Evolutionary conservation across 2,329 filamentous ascomycete genomes (phyloP), one percentile per base, ranked within the genome.

Genomic region (Verticillium dahliae): DNA sequence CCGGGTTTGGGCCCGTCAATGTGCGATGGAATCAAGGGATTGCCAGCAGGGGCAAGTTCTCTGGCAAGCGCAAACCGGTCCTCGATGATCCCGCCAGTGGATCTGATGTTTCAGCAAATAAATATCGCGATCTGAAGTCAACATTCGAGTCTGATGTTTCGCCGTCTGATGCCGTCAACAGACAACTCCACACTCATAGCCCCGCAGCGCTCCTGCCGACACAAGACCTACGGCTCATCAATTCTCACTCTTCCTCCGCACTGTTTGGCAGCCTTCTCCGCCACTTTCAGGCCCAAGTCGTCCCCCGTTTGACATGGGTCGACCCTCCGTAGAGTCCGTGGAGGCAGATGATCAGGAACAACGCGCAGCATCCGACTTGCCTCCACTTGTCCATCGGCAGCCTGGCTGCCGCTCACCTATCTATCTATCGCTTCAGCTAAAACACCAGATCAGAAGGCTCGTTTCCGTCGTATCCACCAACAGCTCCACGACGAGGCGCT

Each of bases 1-100:
- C 66, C 7, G 67, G 67, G 14, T 67, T 66, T 45, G 60, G 67
- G 15, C 31, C 61, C 22, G 18, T 52, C 11, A 61, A 63, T 13
- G 62, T 68, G 9, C 64, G 57, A 62, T 68, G 67, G 67, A 39
- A 65, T 33, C 66, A 67, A 41, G 66, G 67, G n/a, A 62, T 68
- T 11, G 67, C 67, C 1, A 68, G 67, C 54, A 62, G 67, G 22
- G 65, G 67, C 2, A 64, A 57, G 52, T 55, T 66, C 31, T 61
- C 67, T 1, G 67, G 67, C 4, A 66, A 62, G 18, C 54, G 56
- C 1, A 27, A 56, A 14, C 67, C 67, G 0, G 62, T 62, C 2
- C 10, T 11, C 13, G 15, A 22, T 11, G 18, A 52, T 7, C 22
- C 18, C 18, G 18, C 27, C 27, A 31, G 27, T 31, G 27, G 27